A percentile compares a stretch with the other conserved stretches of the same genome.
These are phyloP conservation scores for Globisporangium viniferum DNA, from an alignment of 352 stramenopile genomes.

Conservation along the genomic window DNA sequence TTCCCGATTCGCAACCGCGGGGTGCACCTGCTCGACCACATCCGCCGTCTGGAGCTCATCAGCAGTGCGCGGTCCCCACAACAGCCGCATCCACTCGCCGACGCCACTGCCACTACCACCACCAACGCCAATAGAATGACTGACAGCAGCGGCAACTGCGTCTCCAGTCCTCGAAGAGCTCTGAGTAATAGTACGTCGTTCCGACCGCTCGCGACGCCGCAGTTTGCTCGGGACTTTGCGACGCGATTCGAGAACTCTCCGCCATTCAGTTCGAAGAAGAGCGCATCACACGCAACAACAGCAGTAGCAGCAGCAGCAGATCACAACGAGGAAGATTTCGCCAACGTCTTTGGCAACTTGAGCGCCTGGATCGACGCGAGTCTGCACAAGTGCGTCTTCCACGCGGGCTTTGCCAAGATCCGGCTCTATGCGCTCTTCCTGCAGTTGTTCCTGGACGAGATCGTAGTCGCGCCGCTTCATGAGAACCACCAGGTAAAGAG, in stretches of 20 bases:
- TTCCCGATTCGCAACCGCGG: slow-evolving; percentile 30
- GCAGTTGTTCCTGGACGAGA: slow-evolving; percentile 22
- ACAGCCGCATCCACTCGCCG: background rate
- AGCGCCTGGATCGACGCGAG: slow-evolving; percentile 37
- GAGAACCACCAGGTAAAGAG: background rate
- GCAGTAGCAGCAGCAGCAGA: background rate
- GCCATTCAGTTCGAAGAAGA: background rate
- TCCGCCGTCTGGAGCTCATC: slow-evolving; percentile 32
- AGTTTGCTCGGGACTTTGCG: slow-evolving; percentile 7
- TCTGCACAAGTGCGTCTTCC: slow-evolving; percentile 16
- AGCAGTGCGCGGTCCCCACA: background rate
- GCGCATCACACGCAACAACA: background rate
- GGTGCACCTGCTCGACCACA: slow-evolving; percentile 31
- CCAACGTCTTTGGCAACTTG: slow-evolving; percentile 33
- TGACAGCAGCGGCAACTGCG: background rate
- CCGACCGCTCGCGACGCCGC: slow-evolving; percentile 4
- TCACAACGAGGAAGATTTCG: slow-evolving; percentile 2
- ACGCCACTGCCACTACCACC: background rate
- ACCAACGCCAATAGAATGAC: background rate
- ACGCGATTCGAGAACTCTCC: background rate
- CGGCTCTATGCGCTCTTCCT: slow-evolving; percentile 31
- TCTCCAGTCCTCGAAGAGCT: background rate
- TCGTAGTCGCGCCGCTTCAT: slow-evolving; percentile 16
- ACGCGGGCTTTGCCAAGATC: slow-evolving; percentile 34
- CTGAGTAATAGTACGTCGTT: background rate